A percentile compares a stretch with the other conserved stretches of the same genome.
Conservation (phyloP, 2,329 filamentous ascomycete species). For the Epichloe gansuensis region DNA sequence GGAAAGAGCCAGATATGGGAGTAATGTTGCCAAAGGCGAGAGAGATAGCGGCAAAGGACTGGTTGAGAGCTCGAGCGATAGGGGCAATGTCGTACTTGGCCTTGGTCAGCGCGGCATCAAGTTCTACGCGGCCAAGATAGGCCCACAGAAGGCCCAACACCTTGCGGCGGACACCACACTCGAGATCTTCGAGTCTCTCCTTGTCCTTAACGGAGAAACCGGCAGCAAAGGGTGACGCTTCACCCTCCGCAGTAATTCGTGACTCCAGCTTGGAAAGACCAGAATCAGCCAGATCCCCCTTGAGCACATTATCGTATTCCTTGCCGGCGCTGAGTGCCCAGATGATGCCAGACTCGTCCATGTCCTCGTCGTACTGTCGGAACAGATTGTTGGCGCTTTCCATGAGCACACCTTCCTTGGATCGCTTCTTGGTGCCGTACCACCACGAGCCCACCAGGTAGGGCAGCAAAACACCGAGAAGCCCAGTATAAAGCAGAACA, state of each 20-base stretch:
- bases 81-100: constrained; percentile 85
- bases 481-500: constrained; percentile 71
- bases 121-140: constrained; percentile 77
- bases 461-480: constrained; percentile 81
- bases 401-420: constrained; percentile 85
- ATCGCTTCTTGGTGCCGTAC: constrained; percentile 90
- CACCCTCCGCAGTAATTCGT: constrained; percentile 53
- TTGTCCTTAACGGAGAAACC: constrained; percentile 63
- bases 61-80: constrained; percentile 71
- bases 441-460: constrained; percentile 96
- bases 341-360: constrained; percentile 68
- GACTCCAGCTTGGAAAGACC: constrained; percentile 77
- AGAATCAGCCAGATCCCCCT: constrained; percentile 64
- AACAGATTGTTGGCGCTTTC: constrained; percentile 92
- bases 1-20: constrained; percentile 72
- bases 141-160: constrained; percentile 86
- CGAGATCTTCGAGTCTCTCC: constrained; percentile 63
- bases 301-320: constrained; percentile 68
- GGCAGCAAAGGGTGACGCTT: constrained; percentile 34
- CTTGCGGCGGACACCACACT: constrained; percentile 71
- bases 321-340: constrained; percentile 71
- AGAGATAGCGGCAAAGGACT: constrained; percentile 75
- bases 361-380: constrained; percentile 77
- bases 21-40: constrained; percentile 76
- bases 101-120: constrained; percentile 61